A percentile compares a stretch with the other conserved stretches of the same genome.
Conservation (phyloP, 768 basidiomycete genomes). For the Agaricus subrufescens region DNA sequence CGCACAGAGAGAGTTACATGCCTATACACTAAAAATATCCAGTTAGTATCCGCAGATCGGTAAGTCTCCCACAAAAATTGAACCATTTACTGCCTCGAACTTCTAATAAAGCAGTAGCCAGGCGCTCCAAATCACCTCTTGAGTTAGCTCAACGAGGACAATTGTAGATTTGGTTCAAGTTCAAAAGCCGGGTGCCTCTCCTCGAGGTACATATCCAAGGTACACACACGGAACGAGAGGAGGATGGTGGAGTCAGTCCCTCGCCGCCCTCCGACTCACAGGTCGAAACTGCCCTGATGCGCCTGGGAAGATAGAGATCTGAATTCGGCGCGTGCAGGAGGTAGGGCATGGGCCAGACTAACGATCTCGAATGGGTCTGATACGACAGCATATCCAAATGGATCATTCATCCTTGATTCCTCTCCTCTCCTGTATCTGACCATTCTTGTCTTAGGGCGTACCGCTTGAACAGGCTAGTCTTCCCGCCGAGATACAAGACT, state of each 20-base stretch:
- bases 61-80: no score
- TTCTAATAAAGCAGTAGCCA: no score
- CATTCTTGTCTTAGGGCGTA: constrained; percentile 3
- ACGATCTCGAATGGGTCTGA: constrained; percentile 38
- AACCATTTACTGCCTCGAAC: no score
- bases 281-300: constrained; percentile 75
- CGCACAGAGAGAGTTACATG: no score
- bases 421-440: constrained; percentile 20
- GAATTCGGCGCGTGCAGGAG: constrained; percentile 51
- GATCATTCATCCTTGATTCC: constrained; percentile 62
- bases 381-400: constrained; percentile 58
- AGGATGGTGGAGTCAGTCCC: constrained; percentile 36
- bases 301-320: constrained; percentile 55
- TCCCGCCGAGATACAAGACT: constrained; percentile 25
- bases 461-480: constrained; percentile 11
- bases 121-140: no score
- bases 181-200: constrained; percentile 26
- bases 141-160: no score
- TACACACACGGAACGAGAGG: constrained; percentile 31
- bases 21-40: no score
- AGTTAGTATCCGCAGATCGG: no score
- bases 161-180: constrained; percentile 20
- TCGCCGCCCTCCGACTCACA: constrained; percentile 54
- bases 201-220: no score
- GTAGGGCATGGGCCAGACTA: constrained; percentile 70